phyloP scores from a whole-genome alignment of 164 flowering plant genomes.

The Warburgia ugandensis region DNA sequence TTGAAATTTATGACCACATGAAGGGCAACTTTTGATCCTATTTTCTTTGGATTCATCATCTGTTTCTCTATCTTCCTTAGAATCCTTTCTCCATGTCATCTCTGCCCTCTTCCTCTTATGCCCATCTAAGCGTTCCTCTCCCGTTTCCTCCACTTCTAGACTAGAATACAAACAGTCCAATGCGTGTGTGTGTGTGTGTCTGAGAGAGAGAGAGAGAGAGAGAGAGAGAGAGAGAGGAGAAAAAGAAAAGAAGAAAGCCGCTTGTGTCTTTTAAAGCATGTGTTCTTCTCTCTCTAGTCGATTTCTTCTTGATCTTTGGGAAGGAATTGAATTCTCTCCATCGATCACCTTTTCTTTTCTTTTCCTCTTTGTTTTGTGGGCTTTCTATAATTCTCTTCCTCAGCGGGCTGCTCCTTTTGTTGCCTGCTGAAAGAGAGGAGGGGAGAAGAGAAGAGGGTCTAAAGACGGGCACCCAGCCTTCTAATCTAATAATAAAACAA shows the following conservation, averaged over 20 bases:
- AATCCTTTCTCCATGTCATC: constrained; percentile 63
- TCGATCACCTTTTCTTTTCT: constrained; percentile 17
- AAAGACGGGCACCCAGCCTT: neutral
- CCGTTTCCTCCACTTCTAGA: constrained; percentile 11
- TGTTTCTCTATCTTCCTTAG: constrained; percentile 19
- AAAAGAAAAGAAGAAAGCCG: constrained; percentile 13
- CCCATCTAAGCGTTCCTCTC: constrained; percentile 23
- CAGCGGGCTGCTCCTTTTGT: too few relatives aligned
- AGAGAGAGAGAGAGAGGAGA: constrained; percentile 1
- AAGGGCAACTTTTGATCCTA: constrained; percentile 47
- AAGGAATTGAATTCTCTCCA: constrained; percentile 23
- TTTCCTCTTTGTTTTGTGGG: neutral
- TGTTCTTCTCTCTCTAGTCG: neutral
- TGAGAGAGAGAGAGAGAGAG: constrained; percentile 2
- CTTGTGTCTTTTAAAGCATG: constrained; percentile 12
- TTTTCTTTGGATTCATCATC: constrained; percentile 9
- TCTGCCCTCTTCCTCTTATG: constrained; percentile 18
- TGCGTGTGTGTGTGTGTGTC: too few relatives aligned
- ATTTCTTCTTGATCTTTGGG: constrained; percentile 15
- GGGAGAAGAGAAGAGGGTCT: constrained; percentile 4
- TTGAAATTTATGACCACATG: constrained; percentile 56
- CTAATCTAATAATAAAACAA: neutral
- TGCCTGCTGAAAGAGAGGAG: too few relatives aligned
- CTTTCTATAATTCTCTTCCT: constrained; percentile 1
- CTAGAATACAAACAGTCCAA: constrained; percentile 6